Base-by-base conservation (phyloP, 441 rosid species). In the Brassica hybrid region DNA sequence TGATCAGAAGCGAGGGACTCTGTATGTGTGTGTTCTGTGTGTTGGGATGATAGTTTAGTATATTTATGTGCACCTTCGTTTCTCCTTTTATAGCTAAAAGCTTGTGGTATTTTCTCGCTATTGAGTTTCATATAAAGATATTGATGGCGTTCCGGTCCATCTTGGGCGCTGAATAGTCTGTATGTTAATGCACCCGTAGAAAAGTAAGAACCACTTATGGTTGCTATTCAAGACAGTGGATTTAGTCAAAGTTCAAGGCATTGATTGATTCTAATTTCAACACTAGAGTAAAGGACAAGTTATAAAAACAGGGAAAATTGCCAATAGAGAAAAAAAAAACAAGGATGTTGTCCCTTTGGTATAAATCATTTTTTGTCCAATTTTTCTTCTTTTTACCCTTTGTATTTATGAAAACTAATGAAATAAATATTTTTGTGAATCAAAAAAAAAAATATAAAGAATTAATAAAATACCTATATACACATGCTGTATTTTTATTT, bases 101-200 rank as follows among this genome's bases (percentile, higher is more conserved):
- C 19, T 52, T 36, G 10, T 27, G 23, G 12, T 6, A 9, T 14
- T 10, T 50, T 43, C 10, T 52, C 17, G 27, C 13, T 62, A 4
- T 64, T 64, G 5, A 6, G 27, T 27, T 25, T 71, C 54, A 19
- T 41, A 30, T 71, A 57, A 71, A 64, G 32, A 60, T 23, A 76
- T 71, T 14, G 19, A 21, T 65, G 67, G 27, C 54, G 14, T 57
- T 56, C 67, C 68, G 80, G 72, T 71, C 68, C 68, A 58, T 65
- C 62, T 27, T 1, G 67, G 72, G 19, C 7, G 76, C 67, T 71
- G 72, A 77, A 57, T n/a, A 38, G 64, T 76, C 43, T 60, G 6
- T n/a, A 6, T 4, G 18, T 61, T 52, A 12, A 43, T 30, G 21
- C 19, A 60, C 9, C 50, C 50, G 74, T 56, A 18, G 79, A 68